A percentile compares a stretch with the other conserved stretches of the same genome.
Evolutionary conservation across 345 rosid genomes (phyloP).

Genomic region (Brassica carinata): DNA sequence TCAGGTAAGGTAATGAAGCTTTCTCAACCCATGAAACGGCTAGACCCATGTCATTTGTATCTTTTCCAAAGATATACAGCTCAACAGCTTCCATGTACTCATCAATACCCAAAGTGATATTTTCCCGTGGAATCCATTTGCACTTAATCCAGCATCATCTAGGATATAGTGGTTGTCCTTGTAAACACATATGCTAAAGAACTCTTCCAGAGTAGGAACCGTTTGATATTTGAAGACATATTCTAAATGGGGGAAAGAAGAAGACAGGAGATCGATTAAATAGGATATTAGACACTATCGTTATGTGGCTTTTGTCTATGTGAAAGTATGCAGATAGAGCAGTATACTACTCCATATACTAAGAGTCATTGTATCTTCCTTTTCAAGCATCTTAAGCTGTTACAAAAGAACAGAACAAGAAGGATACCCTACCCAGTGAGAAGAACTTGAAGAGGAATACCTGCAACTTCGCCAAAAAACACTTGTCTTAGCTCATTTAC

Average conservation of each 20-base stretch:
- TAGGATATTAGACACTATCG: background rate
- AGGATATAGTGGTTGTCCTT: conserved; percentile 49
- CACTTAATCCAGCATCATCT: conserved; percentile 36
- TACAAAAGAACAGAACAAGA: conserved; percentile 17
- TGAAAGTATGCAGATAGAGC: background rate
- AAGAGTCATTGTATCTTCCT: background rate
- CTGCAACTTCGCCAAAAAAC: conserved; percentile 47
- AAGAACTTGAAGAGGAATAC: conserved; percentile 76
- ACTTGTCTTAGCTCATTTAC: conserved; percentile 54
- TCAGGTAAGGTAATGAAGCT: conserved; percentile 62
- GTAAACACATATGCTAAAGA: conserved; percentile 66
- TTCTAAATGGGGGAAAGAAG: conserved; percentile 41
- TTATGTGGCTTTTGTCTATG: background rate
- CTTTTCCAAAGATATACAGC: conserved; percentile 57
- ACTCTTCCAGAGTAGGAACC: conserved; percentile 66
- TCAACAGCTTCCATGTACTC: conserved; percentile 65
- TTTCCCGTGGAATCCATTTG: conserved; percentile 40
- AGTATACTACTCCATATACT: too few species aligned
- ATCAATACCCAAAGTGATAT: conserved; percentile 46
- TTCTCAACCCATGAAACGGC: conserved; percentile 86
- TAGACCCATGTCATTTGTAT: conserved; percentile 49
- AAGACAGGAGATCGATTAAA: conserved; percentile 10
- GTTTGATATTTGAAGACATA: conserved; percentile 72
- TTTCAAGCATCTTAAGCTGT: background rate
- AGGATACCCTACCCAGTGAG: conserved; percentile 55